Evolutionary conservation across 768 basidiomycete species (phyloP).

Genomic region (Serendipita sp.): DNA sequence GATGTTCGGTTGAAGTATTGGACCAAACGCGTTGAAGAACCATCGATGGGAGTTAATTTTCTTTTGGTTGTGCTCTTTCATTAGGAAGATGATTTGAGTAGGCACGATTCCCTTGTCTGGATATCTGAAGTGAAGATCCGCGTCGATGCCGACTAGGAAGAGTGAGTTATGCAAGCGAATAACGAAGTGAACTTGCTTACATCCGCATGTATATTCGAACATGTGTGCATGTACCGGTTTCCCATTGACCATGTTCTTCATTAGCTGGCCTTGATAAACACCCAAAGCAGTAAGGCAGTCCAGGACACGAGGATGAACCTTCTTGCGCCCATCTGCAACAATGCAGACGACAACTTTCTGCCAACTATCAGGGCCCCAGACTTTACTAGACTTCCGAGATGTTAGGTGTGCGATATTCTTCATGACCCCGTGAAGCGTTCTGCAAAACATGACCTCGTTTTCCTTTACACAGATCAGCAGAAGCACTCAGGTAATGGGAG

Average conservation of each 20-base stretch:
- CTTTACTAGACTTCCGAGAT: constrained; percentile 73
- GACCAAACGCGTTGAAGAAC: constrained; percentile 87
- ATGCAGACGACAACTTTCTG: constrained; percentile 95
- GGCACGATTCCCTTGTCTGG: constrained; percentile 70
- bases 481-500: neutral
- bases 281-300: constrained; percentile 88
- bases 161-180: constrained; percentile 46
- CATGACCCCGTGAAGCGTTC: constrained; percentile 93
- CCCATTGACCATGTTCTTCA: constrained; percentile 57
- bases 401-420: constrained; percentile 86
- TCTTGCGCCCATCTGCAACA: constrained; percentile 71
- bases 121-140: constrained; percentile 67
- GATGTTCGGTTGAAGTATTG: constrained; percentile 75
- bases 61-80: constrained; percentile 88
- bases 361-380: constrained; percentile 97
- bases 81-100: constrained; percentile 83
- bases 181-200: constrained; percentile 31
- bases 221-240: constrained; percentile 79
- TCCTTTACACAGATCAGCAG: constrained; percentile 31
- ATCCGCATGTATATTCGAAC: constrained; percentile 88
- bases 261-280: constrained; percentile 52
- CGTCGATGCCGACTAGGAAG: constrained; percentile 41
- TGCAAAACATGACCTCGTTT: constrained; percentile 76
- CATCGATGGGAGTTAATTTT: constrained; percentile 88
- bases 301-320: constrained; percentile 72